These are phyloP conservation scores for Scheffersomyces lignosus DNA, from an alignment of 805 yeast species.

Conservation along the genomic window DNA sequence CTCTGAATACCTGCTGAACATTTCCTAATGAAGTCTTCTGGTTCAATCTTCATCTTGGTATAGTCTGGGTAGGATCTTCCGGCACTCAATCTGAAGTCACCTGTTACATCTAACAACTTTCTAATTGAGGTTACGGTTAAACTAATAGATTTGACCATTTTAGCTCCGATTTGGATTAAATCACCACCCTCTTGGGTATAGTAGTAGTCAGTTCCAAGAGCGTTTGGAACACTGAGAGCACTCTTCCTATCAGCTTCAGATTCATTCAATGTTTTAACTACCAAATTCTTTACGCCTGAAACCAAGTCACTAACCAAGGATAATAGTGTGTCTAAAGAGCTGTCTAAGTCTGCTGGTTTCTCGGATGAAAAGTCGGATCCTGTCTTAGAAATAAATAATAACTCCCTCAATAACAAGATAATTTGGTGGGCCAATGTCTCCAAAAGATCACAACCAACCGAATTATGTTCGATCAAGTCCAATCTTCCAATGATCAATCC, in stretches of 20 bases:
- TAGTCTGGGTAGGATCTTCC: constrained; percentile 71
- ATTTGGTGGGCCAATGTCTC: constrained; percentile 70
- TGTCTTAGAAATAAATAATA: constrained; percentile 57
- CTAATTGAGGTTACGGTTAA: constrained; percentile 51
- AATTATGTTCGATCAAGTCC: constrained; percentile 74
- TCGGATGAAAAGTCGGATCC: constrained; percentile 41
- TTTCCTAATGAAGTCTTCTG: constrained; percentile 57
- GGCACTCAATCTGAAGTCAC: constrained; percentile 61
- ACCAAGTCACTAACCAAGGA: constrained; percentile 66
- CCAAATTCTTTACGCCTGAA: constrained; percentile 61
- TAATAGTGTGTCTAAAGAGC: constrained; percentile 55
- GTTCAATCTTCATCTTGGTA: constrained; percentile 52
- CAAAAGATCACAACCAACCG: constrained; percentile 64
- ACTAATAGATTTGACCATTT: constrained; percentile 57
- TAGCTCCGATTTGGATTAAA: constrained; percentile 58
- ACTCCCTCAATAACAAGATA: constrained; percentile 61
- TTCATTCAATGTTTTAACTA: constrained; percentile 52
- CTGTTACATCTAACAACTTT: constrained; percentile 53
- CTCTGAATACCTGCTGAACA: constrained; percentile 64
- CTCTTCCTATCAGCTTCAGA: constrained; percentile 31
- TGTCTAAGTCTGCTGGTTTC: constrained; percentile 44
- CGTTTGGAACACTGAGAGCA: constrained; percentile 1
- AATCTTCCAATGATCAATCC: constrained; percentile 72
- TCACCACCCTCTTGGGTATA: constrained; percentile 69
- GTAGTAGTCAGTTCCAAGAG: constrained; percentile 32